These are phyloP conservation scores for Macrolepiota fuliginosa DNA, from an alignment of 768 basidiomycete species.

Conservation along the genomic window DNA sequence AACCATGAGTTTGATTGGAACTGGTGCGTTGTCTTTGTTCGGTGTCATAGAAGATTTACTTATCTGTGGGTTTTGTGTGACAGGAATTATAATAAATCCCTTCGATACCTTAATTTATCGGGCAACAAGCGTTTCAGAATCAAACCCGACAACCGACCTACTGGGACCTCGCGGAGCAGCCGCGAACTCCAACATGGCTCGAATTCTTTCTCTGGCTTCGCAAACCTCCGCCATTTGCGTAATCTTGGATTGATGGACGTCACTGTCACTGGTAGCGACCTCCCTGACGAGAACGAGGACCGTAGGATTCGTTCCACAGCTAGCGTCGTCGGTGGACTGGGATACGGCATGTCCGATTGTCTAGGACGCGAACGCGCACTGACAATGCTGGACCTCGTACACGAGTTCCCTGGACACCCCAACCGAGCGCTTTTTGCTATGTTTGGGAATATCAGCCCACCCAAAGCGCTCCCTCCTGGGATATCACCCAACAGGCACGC, in stretches of 20 bases:
- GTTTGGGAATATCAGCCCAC: slow-evolving; percentile 76
- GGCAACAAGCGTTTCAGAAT: slow-evolving; percentile 97
- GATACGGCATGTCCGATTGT: slow-evolving; percentile 94
- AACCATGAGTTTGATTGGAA: slow-evolving; percentile 99
- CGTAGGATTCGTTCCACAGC: slow-evolving; percentile 90
- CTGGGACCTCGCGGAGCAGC: slow-evolving; percentile 45
- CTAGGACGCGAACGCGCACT: slow-evolving; percentile 78
- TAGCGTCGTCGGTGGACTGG: slow-evolving; percentile 87
- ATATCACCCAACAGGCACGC: slow-evolving; percentile 66
- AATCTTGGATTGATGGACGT: slow-evolving; percentile 99
- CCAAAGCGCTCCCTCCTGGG: slow-evolving; percentile 36
- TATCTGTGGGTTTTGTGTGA: background rate
- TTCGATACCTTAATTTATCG: slow-evolving; percentile 93
- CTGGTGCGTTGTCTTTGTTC: slow-evolving; percentile 56
- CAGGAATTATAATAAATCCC: slow-evolving; percentile 95
- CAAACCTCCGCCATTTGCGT: slow-evolving; percentile 77
- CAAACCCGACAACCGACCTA: slow-evolving; percentile 38
- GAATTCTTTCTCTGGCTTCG: slow-evolving; percentile 75
- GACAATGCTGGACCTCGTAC: slow-evolving; percentile 90
- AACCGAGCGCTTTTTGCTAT: slow-evolving; percentile 93
- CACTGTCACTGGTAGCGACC: slow-evolving; percentile 66
- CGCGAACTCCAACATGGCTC: slow-evolving; percentile 28
- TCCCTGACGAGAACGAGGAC: slow-evolving; percentile 84
- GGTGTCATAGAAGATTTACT: background rate
- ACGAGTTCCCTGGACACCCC: slow-evolving; percentile 73